Percentiles rank a stretch among this genome's conserved stretches.
These are phyloP conservation scores for Starmerella sp. DNA, from an alignment of 805 yeast genomes.

Conservation along the genomic window DNA sequence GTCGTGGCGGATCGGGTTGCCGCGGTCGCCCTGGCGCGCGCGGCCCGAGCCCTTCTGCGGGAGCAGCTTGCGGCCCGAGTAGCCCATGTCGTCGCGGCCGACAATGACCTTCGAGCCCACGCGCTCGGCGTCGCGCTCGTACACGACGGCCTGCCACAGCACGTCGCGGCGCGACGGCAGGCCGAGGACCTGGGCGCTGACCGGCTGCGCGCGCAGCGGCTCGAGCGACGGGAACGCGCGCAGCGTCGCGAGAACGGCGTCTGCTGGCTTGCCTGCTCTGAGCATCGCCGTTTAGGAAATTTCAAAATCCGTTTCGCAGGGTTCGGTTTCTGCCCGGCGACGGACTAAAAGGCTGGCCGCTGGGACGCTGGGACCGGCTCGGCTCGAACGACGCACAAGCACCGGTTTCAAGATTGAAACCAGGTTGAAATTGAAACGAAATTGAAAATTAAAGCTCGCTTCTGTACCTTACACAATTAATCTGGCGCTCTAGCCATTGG, in stretches of 20 bases:
- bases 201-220: conserved; percentile 67
- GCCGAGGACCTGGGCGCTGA: conserved; percentile 58
- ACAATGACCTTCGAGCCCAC: conserved; percentile 84
- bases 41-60: conserved; percentile 92
- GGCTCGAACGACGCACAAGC: no score
- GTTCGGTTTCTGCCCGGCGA: neutral
- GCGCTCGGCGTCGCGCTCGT: conserved; percentile 78
- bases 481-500: no score
- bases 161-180: conserved; percentile 79
- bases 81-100: conserved; percentile 77
- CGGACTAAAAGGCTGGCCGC: neutral
- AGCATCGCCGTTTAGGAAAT: conserved; percentile 11
- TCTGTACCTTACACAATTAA: no score
- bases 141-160: conserved; percentile 87
- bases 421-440: no score
- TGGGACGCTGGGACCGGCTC: no score
- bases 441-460: no score
- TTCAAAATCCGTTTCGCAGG: neutral
- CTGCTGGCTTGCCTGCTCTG: conserved; percentile 37
- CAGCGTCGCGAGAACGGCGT: conserved; percentile 62
- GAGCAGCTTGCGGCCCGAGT: conserved; percentile 65
- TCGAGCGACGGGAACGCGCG: conserved; percentile 84
- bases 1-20: conserved; percentile 81
- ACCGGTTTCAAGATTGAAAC: no score
- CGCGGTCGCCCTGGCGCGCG: conserved; percentile 94